Percentiles rank a stretch among this genome's conserved stretches.
phyloP scores from a whole-genome alignment of 2,329 filamentous ascomycete genomes.

The Chrysosporium keratinophilum region DNA sequence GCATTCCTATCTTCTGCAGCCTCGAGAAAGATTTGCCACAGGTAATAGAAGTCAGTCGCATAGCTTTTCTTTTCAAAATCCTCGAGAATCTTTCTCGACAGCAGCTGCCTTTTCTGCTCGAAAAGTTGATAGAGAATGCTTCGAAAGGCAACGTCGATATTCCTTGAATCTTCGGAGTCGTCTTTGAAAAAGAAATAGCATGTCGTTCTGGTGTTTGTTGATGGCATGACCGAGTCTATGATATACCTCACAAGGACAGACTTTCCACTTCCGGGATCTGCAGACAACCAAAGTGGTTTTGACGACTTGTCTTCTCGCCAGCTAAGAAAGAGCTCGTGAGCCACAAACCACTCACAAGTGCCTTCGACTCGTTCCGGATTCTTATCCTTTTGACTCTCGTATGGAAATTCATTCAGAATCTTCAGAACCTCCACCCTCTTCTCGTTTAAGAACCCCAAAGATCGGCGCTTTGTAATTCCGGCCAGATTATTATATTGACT shows the following conservation, averaged over 20 bases:
- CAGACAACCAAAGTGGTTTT: conserved; percentile 31
- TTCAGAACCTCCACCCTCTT: too few relatives aligned
- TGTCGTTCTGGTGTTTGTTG: conserved; percentile 16
- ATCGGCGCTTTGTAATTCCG: too few relatives aligned
- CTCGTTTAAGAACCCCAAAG: too few relatives aligned
- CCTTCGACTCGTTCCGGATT: conserved; percentile 14
- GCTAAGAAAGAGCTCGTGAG: conserved; percentile 12
- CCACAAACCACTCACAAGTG: conserved; percentile 20
- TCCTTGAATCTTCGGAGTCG: conserved; percentile 29
- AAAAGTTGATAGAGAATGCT: conserved; percentile 35
- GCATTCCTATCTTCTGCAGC: conserved; percentile 10
- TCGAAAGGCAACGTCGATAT: conserved; percentile 23
- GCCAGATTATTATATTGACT: too few relatives aligned
- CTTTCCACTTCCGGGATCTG: conserved; percentile 39
- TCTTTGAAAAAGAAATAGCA: conserved; percentile 43
- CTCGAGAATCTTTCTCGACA: conserved; percentile 18
- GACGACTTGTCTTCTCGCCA: conserved; percentile 18
- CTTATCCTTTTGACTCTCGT: conserved; percentile 18
- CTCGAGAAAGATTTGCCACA: conserved; percentile 26
- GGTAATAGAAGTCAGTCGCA: conserved; percentile 19
- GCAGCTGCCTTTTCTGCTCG: conserved; percentile 9
- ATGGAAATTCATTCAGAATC: too few relatives aligned
- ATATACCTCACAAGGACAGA: conserved; percentile 35
- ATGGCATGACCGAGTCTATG: conserved; percentile 25
- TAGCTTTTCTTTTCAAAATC: too few relatives aligned